phyloP scores from a whole-genome alignment of 2,329 filamentous ascomycete species.

The Aspergillus tanneri region DNA sequence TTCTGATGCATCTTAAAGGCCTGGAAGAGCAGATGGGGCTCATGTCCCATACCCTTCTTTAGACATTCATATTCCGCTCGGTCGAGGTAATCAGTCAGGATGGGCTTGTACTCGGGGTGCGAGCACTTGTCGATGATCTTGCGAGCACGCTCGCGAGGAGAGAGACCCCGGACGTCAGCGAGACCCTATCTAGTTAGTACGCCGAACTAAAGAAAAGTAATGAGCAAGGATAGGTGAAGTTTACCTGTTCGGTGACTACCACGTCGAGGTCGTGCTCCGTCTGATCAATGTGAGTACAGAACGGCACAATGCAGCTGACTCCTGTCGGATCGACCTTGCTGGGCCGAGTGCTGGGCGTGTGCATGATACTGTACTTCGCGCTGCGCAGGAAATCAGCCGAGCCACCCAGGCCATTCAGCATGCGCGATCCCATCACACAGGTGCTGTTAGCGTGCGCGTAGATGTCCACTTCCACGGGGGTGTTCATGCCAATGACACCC shows the following conservation, averaged over 20 bases:
- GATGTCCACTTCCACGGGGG: constrained; percentile 89
- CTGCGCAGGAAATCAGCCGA: constrained; percentile 77
- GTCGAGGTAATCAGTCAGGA: constrained; percentile 78
- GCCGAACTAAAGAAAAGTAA: neutral
- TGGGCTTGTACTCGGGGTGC: constrained; percentile 80
- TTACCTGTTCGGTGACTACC: constrained; percentile 67
- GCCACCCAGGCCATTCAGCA: constrained; percentile 82
- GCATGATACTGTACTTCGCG: constrained; percentile 88
- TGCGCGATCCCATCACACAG: constrained; percentile 82
- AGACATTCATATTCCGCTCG: constrained; percentile 84
- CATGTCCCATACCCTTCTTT: constrained; percentile 82
- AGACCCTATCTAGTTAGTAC: constrained; percentile 57
- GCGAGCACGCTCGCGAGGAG: constrained; percentile 73
- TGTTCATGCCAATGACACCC: constrained; percentile 93
- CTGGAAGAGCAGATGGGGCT: constrained; percentile 84
- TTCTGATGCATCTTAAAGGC: constrained; percentile 87
- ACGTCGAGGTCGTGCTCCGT: constrained; percentile 91
- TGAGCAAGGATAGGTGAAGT: neutral
- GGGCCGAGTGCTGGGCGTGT: constrained; percentile 78
- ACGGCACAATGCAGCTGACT: constrained; percentile 85
- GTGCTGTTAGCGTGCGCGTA: constrained; percentile 92
- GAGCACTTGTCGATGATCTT: constrained; percentile 86
- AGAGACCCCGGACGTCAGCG: constrained; percentile 79
- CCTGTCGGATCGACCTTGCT: constrained; percentile 80
- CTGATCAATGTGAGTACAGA: constrained; percentile 90